Base-by-base conservation (phyloP, 345 rosid genomes). In the Salix brachista region DNA sequence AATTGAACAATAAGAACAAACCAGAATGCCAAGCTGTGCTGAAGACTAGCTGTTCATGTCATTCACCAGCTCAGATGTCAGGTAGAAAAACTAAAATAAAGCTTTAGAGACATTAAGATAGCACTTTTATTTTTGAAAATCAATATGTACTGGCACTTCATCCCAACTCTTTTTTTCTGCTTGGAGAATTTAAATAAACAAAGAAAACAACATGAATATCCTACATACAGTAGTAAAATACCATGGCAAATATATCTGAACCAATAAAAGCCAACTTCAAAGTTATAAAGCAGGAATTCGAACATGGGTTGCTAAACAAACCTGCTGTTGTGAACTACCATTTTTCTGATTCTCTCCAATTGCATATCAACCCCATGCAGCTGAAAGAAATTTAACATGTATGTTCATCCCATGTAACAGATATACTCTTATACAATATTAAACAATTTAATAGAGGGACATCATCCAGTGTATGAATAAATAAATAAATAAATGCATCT, bases 321-420 rank as follows among this genome's bases (percentile, higher is more conserved):
- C 97, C 94, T 95, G 99, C 98, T 91, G 72, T 82, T 90, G 46
- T 70, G 88, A 70, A 95, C 89, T 65, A 91, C 92, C 75, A 70
- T 71, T 77, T 87, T 86, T 83, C 91, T 87, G 56, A 93, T 90
- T 68, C 90, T 86, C 73, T 86, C 93, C 85, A 95, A 83, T 80
- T 90, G 91, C 65, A 69, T 83, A 84, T 88, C 91, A 62, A 86
- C 85, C 70, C 85, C 92, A 79, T 77, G 84, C 69, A 95, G 90
- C 99, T 89, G 88, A 81, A 58, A 86, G 65, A 67, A 48, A 74
- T 61, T 23, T 13, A 74, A 16, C 68, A 78, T 67, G n/a, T 19
- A 52, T 69, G 65, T 58, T 77, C 64, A 72, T 48, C 70, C 46
- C 58, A 30, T 17, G 32, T 28, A 1, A 5, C 21, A 74, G 26